Percentiles rank a stretch among this genome's conserved stretches.
phyloP scores from a whole-genome alignment of 2,329 filamentous ascomycete species.

The Fusarium burgessii region DNA sequence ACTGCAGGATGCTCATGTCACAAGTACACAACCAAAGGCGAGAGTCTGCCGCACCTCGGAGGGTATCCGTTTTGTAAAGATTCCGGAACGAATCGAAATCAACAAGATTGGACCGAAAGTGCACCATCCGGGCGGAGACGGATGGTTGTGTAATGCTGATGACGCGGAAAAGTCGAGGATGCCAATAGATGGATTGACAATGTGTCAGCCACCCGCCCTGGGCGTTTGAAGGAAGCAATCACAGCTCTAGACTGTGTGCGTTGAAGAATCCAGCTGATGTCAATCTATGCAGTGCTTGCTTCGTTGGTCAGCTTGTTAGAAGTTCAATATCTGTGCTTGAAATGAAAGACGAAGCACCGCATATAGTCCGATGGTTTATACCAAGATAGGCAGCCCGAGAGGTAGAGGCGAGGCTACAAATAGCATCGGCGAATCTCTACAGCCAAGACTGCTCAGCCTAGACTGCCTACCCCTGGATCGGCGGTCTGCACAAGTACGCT shows the following conservation, averaged over 20 bases:
- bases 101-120: constrained; percentile 15
- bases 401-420: constrained; percentile 33
- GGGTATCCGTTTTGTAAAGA: constrained; percentile 29
- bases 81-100: constrained; percentile 22
- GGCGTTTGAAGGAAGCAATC: constrained; percentile 23
- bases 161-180: constrained; percentile 30
- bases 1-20: constrained; percentile 35
- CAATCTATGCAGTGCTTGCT: constrained; percentile 1
- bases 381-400: constrained; percentile 28
- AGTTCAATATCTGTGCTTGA: not conserved
- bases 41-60: constrained; percentile 32
- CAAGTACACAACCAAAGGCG: constrained; percentile 26
- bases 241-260: constrained; percentile 7
- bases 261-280: constrained; percentile 6
- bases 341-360: constrained; percentile 24
- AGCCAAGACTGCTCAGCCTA: constrained; percentile 41
- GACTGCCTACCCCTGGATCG: constrained; percentile 40
- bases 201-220: constrained; percentile 36
- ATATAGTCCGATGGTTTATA: constrained; percentile 21
- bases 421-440: constrained; percentile 37
- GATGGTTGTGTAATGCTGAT: constrained; percentile 29
- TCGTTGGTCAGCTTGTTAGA: not conserved
- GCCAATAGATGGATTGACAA: constrained; percentile 28
- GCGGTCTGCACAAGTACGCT: constrained; percentile 38
- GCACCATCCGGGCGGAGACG: constrained; percentile 41